These are phyloP conservation scores for Cyanidioschyzon merolae DNA, from an alignment of 23 red algal genomes.

Conservation along the genomic window DNA sequence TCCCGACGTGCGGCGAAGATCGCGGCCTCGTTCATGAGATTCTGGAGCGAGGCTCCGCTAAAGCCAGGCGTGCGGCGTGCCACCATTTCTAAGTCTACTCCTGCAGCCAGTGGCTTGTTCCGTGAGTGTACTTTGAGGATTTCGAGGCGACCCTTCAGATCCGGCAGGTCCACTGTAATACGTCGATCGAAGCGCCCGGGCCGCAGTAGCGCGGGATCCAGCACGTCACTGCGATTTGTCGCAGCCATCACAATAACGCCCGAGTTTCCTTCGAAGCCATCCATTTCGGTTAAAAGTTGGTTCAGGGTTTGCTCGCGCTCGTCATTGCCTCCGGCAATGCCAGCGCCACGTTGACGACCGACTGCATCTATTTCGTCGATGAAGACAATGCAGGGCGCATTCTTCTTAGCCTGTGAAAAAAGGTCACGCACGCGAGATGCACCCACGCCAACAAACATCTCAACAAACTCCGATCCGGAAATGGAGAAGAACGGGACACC, in stretches of 20 bases:
- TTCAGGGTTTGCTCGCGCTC: conserved; percentile 99
- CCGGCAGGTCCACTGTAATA: conserved; percentile 86
- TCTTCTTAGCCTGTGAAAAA: conserved; percentile 96
- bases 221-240: conserved; percentile 91
- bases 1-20: conserved; percentile 88
- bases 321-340: conserved; percentile 97
- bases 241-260: conserved; percentile 98
- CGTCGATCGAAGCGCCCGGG: conserved; percentile 95
- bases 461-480: conserved; percentile 99
- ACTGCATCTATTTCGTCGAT: conserved; percentile 99
- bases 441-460: conserved; percentile 99
- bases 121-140: conserved; percentile 92
- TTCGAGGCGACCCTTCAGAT: conserved; percentile 55
- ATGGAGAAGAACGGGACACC: conserved; percentile 99
- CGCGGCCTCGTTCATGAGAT: conserved; percentile 91
- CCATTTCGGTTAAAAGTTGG: conserved; percentile 99
- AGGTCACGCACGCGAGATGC: conserved; percentile 92
- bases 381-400: conserved; percentile 99
- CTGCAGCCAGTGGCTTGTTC: conserved; percentile 79
- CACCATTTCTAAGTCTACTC: conserved; percentile 86
- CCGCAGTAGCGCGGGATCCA: conserved; percentile 86
- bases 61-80: conserved; percentile 91
- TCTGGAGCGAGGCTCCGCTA: conserved; percentile 82
- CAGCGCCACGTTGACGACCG: conserved; percentile 87
- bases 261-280: conserved; percentile 94